Base-by-base conservation (phyloP, 2,329 filamentous ascomycete genomes). In the Penicillium palitans region DNA sequence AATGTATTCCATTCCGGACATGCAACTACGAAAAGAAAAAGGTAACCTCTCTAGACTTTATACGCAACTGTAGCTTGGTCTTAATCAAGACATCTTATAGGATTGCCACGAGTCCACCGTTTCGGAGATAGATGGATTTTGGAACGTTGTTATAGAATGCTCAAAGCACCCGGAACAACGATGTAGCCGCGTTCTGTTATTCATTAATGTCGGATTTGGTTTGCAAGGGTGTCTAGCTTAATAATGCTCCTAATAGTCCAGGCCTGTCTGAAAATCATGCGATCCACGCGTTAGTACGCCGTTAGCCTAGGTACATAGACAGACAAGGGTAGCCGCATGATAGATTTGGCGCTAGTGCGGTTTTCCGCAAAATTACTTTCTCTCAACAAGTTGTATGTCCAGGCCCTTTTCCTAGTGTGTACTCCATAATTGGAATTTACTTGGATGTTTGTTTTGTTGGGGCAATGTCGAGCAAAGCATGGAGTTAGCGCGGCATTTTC, bases 121-220 rank as follows among this genome's bases (percentile, higher is more conserved):
- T 2, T 21, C 19, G 19, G 19, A 2, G 19, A 21, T 21, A 21
- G 19, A 21, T 21, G 19, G 19, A 21, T 21, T 21, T 21, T 21
- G 19, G 19, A 21, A 21, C 19, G 19, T 21, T 21, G 19, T 21
- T 21, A 21, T 21, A 21, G 19, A 21, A 21, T 57, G 1, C 52
- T 71, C 12, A 59, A 62, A 27, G 63, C 61, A 6, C 62, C 66
- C 6, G 62, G 69, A 39, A 66, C 9, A 57, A 41, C 48, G 61
- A 63, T 42, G 50, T 67, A 39, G 57, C 58, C 2, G 57, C 60
- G 12, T 68, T 65, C 46, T 69, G 60, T 66, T 62, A 61, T 66
- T 62, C 63, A 51, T 67, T 62, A 31, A 67, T 21, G 65, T 29
- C 57, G 61, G 29, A 60, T 66, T 33, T 57, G 60, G 6, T 66